Base-by-base conservation (phyloP, 2,329 filamentous ascomycete genomes). In the Paracorniculantispora psalliotae region DNA sequence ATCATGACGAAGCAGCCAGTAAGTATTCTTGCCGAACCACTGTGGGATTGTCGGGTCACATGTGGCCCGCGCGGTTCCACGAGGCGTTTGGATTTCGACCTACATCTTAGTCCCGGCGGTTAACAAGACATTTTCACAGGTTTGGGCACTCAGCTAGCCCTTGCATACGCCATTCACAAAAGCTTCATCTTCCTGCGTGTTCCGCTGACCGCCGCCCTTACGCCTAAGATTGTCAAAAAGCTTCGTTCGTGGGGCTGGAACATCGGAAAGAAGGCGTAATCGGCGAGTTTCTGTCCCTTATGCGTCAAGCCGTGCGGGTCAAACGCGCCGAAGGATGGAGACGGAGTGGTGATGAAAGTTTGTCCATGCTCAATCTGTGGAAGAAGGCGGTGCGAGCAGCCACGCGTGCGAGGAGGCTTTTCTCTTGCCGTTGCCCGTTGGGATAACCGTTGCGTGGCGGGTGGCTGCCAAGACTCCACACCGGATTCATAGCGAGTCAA, bases 121-220 rank as follows among this genome's bases (percentile, higher is more conserved):
- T 71, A 65, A 72, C 64, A 52, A 49, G n/a, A 41, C 8, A 13
- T 15, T 46, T 4, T 50, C 41, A 28, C 63, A 87, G 84, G 84
- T 66, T 72, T 88, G 35, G 84, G 80, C 54, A 97, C 94, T 9
- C 92, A 97, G 71, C 79, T 99, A 30, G 92, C 91, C 17, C 82
- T 99, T 51, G 94, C 94, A 13, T 99, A 99, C 70, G 93, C 93
- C 28, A 91, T 99, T 60, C 94, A 99, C 80, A 99, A 99, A 77
- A 96, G 90, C 66, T 91, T 97, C 73, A 97, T 99, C 68, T 96
- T 99, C 73, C 74, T 97, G 64, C 85, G 94, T n/a, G 91, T 99
- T 10, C 94, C 94, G 9, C 76, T 97, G 63, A 94, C 94, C 1
- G 92, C 91, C 13, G 93, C 92, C 2, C 81, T 97, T 35, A 92